phyloP scores from a whole-genome alignment of 2,329 filamentous ascomycete genomes.

The Clathrospora elynae region DNA sequence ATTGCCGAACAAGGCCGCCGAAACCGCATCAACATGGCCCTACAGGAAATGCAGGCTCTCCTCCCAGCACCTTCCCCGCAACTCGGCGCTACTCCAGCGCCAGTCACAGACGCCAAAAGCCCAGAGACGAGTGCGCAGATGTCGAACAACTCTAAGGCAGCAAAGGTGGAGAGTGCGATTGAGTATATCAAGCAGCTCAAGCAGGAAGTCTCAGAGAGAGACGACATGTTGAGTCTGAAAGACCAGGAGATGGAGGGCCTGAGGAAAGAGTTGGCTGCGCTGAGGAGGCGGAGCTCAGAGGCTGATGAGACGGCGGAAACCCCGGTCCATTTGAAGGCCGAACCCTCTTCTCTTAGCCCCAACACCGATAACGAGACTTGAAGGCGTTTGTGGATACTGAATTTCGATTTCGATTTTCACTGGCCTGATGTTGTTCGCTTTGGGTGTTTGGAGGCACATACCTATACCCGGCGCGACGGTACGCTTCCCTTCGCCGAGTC shows the following conservation, averaged over 20 bases:
- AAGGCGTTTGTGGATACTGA: constrained; percentile 3
- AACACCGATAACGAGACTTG: constrained; percentile 21
- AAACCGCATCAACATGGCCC: constrained; percentile 91
- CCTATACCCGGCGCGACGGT: too few relatives aligned
- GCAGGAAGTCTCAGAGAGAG: constrained; percentile 70
- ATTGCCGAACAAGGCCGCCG: constrained; percentile 94
- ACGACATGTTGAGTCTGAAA: constrained; percentile 65
- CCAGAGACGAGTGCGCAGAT: constrained; percentile 46
- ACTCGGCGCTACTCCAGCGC: constrained; percentile 31
- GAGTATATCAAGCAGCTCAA: constrained; percentile 90
- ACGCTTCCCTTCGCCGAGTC: too few relatives aligned
- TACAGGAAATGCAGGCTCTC: constrained; percentile 87
- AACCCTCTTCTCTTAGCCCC: constrained; percentile 20
- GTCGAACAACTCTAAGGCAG: constrained; percentile 75
- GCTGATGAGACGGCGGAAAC: constrained; percentile 13
- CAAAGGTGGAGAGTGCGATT: constrained; percentile 96
- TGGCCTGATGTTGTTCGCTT: background rate
- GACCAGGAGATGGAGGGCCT: constrained; percentile 63
- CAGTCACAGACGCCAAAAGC: constrained; percentile 46
- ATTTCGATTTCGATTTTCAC: background rate
- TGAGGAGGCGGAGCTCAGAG: constrained; percentile 30
- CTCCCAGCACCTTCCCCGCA: constrained; percentile 70
- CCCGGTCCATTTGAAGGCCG: constrained; percentile 18
- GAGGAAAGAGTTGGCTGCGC: constrained; percentile 57
- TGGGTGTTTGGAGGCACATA: too few relatives aligned